These are phyloP conservation scores for Desmodesmus armatus DNA, from an alignment of 139 green algal genomes.

Conservation along the genomic window DNA sequence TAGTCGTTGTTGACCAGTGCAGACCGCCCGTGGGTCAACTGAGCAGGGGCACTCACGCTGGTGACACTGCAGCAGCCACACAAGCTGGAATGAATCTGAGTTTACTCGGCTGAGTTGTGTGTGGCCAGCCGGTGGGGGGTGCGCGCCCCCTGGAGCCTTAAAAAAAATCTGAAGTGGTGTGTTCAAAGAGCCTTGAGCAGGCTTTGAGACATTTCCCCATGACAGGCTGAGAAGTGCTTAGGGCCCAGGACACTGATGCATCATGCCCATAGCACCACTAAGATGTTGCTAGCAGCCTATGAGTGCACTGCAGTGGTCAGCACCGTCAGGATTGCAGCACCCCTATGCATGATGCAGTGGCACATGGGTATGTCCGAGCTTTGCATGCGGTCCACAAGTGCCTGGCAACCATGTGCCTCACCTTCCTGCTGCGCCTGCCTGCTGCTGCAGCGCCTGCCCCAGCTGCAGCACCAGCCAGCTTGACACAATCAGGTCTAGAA, in stretches of 20 bases:
- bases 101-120: too few relatives aligned
- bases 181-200: background rate
- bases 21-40: background rate
- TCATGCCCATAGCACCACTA: too few relatives aligned
- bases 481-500: constrained; percentile 37
- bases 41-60: background rate
- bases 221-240: too few relatives aligned
- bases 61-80: background rate
- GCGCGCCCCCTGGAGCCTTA: too few relatives aligned
- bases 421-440: background rate
- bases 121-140: too few relatives aligned
- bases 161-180: background rate
- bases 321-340: background rate
- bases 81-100: background rate
- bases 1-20: constrained; percentile 38
- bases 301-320: background rate
- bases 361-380: background rate
- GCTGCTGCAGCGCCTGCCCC: background rate
- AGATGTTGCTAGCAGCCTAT: too few relatives aligned
- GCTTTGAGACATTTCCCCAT: background rate
- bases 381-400: background rate
- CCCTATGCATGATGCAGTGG: background rate
- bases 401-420: background rate
- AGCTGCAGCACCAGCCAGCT: constrained; percentile 17
- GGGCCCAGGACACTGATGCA: too few relatives aligned